Conservation (phyloP, 768 basidiomycete genomes). For the Mycena indigotica region DNA sequence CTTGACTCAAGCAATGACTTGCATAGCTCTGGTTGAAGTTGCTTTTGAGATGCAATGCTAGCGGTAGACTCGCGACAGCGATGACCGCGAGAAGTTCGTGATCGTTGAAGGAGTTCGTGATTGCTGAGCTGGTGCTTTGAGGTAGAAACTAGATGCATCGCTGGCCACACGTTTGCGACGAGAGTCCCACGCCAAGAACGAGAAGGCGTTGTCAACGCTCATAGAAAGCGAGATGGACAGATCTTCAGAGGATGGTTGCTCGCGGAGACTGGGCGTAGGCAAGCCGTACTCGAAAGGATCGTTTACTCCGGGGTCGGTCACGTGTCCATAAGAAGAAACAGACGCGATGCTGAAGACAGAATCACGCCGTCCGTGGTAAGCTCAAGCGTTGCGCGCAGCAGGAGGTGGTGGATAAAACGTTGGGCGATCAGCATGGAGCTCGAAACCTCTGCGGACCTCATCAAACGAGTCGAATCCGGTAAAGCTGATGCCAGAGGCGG, state of each 20-base stretch:
- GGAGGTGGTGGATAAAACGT: slow-evolving; percentile 64
- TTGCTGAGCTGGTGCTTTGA: slow-evolving; percentile 44
- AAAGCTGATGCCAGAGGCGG: slow-evolving; percentile 64
- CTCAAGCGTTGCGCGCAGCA: slow-evolving; percentile 33
- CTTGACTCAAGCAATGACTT: slow-evolving; percentile 43
- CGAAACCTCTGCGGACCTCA: slow-evolving; percentile 78
- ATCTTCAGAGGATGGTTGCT: slow-evolving; percentile 62
- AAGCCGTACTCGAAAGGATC: slow-evolving; percentile 80
- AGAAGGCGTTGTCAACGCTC: slow-evolving; percentile 75
- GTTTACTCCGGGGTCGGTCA: slow-evolving; percentile 58
- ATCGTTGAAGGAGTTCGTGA: no score
- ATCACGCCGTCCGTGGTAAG: slow-evolving; percentile 50
- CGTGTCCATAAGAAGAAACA: slow-evolving; percentile 75
- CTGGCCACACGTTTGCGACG: slow-evolving; percentile 65
- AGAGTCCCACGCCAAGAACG: slow-evolving; percentile 48
- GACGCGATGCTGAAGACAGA: slow-evolving; percentile 77
- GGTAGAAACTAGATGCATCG: slow-evolving; percentile 79
- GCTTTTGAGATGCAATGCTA: slow-evolving; percentile 54
- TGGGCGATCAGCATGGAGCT: slow-evolving; percentile 64
- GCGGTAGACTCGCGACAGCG: slow-evolving; percentile 64
- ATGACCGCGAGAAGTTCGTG: slow-evolving; percentile 50
- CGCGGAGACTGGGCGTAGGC: slow-evolving; percentile 44
- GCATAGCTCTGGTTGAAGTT: slow-evolving; percentile 73
- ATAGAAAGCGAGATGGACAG: slow-evolving; percentile 57
- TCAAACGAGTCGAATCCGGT: slow-evolving; percentile 74